A percentile compares a stretch with the other conserved stretches of the same genome.
phyloP scores from a whole-genome alignment of 768 basidiomycete species.

The Omphalotus guepiniiformis region DNA sequence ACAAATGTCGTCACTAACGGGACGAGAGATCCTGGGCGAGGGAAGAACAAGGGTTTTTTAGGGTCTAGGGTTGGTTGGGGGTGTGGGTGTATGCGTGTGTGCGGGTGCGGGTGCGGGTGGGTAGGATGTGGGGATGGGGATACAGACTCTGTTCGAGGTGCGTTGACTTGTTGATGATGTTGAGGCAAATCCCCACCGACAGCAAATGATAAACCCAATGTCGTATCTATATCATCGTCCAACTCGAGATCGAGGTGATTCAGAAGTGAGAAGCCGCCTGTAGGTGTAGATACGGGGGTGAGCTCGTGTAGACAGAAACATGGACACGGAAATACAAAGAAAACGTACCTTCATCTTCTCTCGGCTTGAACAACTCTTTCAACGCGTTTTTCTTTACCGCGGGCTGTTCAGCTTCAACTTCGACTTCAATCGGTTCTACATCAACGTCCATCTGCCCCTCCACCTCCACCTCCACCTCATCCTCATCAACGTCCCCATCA shows the following conservation, averaged over 20 bases:
- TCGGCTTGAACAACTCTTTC: slow-evolving; percentile 72
- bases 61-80: slow-evolving; percentile 41
- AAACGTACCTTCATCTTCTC: slow-evolving; percentile 59
- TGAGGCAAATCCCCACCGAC: too few species aligned
- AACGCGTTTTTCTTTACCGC: slow-evolving; percentile 32
- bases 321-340: neutral
- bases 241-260: slow-evolving; percentile 71
- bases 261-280: slow-evolving; percentile 72
- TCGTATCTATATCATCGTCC: slow-evolving; percentile 44
- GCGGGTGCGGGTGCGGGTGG: slow-evolving; percentile 17
- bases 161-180: too few species aligned
- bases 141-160: too few species aligned
- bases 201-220: too few species aligned
- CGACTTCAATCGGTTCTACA: neutral
- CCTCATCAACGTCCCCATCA: neutral
- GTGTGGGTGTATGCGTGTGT: too few species aligned
- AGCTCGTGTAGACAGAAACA: too few species aligned
- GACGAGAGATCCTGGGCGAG: slow-evolving; percentile 32
- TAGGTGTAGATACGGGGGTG: neutral
- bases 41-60: slow-evolving; percentile 62
- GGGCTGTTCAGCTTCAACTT: neutral
- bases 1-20: slow-evolving; percentile 11
- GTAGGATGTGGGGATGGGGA: neutral
- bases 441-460: neutral
- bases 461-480: slow-evolving; percentile 1